Evolutionary conservation across 2,329 filamentous ascomycete genomes (phyloP), one percentile per base, ranked within the genome.

Genomic region (Trichoderma breve): DNA sequence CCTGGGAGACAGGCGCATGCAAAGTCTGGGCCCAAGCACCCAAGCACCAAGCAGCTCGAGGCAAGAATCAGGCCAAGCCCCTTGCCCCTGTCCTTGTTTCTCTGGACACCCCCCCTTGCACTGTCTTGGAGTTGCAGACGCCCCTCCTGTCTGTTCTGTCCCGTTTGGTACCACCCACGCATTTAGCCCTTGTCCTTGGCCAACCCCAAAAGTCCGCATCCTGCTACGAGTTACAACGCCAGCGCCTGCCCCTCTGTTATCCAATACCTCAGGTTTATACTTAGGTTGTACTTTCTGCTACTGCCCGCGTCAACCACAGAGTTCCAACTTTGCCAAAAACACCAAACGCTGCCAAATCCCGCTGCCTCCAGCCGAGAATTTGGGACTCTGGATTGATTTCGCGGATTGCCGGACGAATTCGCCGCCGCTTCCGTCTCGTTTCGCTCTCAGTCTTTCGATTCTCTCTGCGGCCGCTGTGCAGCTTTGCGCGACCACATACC

Each of bases 161-260:
- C 36, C 60, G 47, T 53, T 53, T 53, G 47, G 47, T 53, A 53
- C 47, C 47, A 70, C 53, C 65, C 55, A 60, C 39, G 65, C 47
- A 55, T 55, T 39, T 26, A 9, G 36, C 26, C 63, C 55, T 34
- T 51, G 62, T 57, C 71, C 71, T 70, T 47, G 57, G 71, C 71
- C 70, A 61, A 65, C 63, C 63, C 70, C 70, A 67, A 71, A 71
- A 71, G 70, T 71, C 70, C 68, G 68, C 68, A 14, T 71, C 51
- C 55, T 67, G 39, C 63, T 60, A 55, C 55, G 32, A 21, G 18
- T 53, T 43, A 53, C 32, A 26, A 67, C 57, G 24, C 43, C 32
- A 32, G 34, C 57, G 24, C 43, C 70, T 71, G 70, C 70, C 70
- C 70, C 70, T 71, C 70, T 71, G 57, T 43, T 57, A 30, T 60